phyloP scores from a whole-genome alignment of 495 filamentous ascomycete genomes.

The Stereocaulon alpinum region DNA sequence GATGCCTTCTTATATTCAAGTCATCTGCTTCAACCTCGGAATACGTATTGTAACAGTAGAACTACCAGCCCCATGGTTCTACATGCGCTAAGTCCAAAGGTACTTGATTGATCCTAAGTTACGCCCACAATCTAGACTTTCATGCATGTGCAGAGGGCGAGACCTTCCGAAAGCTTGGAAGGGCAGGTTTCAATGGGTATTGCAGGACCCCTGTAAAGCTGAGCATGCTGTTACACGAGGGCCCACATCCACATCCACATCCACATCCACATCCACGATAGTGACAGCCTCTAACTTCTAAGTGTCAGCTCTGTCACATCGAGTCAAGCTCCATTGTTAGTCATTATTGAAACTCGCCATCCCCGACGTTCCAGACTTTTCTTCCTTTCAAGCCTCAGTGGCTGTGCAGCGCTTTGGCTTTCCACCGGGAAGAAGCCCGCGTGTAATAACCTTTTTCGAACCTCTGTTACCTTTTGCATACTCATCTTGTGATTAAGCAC shows the following conservation, averaged over 20 bases:
- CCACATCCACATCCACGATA: neutral
- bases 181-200: neutral
- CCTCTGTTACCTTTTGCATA: neutral
- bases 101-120: neutral
- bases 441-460: neutral
- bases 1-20: neutral
- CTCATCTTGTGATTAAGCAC: neutral
- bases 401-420: neutral
- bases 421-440: neutral
- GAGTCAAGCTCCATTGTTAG: neutral
- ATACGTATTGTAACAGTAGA: neutral
- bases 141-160: neutral
- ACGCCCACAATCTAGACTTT: constrained; percentile 2
- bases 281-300: neutral
- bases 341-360: neutral
- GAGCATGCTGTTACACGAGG: neutral
- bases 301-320: neutral
- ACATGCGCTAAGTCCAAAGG: neutral
- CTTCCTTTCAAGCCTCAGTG: constrained; percentile 1
- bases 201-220: neutral
- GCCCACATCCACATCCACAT: no score
- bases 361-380: neutral
- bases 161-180: neutral
- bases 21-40: neutral
- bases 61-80: neutral